phyloP scores from a whole-genome alignment of 2,329 filamentous ascomycete genomes.

The Pestalotiopsis sp. region DNA sequence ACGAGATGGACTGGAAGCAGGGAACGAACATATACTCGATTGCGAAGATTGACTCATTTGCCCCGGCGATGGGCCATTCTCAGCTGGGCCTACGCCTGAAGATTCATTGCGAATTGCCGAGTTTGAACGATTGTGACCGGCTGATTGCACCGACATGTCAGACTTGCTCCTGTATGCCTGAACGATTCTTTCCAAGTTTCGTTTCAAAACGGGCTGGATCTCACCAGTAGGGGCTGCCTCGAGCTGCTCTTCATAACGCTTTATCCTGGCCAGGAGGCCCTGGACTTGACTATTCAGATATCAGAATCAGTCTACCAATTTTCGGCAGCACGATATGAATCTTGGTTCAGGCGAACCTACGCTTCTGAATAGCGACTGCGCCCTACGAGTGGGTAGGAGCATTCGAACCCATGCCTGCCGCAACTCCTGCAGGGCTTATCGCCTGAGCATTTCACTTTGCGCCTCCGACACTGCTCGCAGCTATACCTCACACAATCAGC shows the following conservation, averaged over 20 bases:
- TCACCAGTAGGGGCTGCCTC: neutral
- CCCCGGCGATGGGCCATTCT: neutral
- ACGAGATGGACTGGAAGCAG: neutral
- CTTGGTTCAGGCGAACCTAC: neutral
- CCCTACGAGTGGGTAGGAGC: neutral
- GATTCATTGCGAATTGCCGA: neutral
- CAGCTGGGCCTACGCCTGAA: neutral
- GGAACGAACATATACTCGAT: neutral
- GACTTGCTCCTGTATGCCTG: neutral
- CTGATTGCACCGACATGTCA: neutral
- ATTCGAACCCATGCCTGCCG: neutral
- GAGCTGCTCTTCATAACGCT: neutral
- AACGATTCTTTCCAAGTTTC: neutral
- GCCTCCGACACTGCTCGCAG: neutral
- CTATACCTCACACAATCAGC: neutral
- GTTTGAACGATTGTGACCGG: neutral
- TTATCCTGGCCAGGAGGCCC: neutral
- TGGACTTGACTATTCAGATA: neutral
- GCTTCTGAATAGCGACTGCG: neutral
- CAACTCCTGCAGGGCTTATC: neutral
- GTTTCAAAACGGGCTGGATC: neutral
- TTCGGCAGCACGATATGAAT: neutral
- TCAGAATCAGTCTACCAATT: neutral
- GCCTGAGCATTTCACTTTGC: neutral
- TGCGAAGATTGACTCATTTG: neutral